phyloP scores from a whole-genome alignment of 257 asterid species.

The Haberlea rhodopensis region DNA sequence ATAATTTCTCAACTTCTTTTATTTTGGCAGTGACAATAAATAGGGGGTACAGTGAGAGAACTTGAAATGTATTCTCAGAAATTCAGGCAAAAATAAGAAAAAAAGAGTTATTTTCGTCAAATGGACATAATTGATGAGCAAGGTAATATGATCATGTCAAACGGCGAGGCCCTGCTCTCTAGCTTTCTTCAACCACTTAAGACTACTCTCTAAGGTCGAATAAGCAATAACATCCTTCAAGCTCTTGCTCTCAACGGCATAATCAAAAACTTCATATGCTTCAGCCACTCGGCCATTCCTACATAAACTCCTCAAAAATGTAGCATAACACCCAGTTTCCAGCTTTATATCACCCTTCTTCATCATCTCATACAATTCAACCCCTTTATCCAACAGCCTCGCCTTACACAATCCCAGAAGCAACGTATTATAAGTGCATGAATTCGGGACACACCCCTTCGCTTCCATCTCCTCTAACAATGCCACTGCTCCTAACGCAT shows the following conservation, averaged over 20 bases:
- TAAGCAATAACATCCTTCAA: constrained; percentile 75
- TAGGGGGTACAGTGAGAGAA: not conserved
- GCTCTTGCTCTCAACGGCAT: constrained; percentile 88
- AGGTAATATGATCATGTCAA: too few species aligned
- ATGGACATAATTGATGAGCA: too few species aligned
- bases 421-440: constrained; percentile 79
- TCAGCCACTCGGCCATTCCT: constrained; percentile 82
- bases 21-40: too few species aligned
- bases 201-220: constrained; percentile 71
- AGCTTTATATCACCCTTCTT: constrained; percentile 55
- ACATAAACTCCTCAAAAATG: constrained; percentile 68
- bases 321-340: constrained; percentile 79
- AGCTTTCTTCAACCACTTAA: constrained; percentile 84
- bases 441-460: constrained; percentile 71
- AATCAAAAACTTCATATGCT: constrained; percentile 85
- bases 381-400: constrained; percentile 62
- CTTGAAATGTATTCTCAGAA: constrained; percentile 6
- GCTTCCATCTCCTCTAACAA: constrained; percentile 77
- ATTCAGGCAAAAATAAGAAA: constrained; percentile 12
- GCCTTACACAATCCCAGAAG: constrained; percentile 87
- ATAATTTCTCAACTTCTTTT: too few species aligned
- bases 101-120: constrained; percentile 1
- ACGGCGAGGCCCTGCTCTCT: constrained; percentile 68
- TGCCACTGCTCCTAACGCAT: constrained; percentile 65
- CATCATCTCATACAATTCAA: constrained; percentile 69